Base-by-base conservation (phyloP, 2,329 filamentous ascomycete species). In the Raffaelea albimanens region DNA sequence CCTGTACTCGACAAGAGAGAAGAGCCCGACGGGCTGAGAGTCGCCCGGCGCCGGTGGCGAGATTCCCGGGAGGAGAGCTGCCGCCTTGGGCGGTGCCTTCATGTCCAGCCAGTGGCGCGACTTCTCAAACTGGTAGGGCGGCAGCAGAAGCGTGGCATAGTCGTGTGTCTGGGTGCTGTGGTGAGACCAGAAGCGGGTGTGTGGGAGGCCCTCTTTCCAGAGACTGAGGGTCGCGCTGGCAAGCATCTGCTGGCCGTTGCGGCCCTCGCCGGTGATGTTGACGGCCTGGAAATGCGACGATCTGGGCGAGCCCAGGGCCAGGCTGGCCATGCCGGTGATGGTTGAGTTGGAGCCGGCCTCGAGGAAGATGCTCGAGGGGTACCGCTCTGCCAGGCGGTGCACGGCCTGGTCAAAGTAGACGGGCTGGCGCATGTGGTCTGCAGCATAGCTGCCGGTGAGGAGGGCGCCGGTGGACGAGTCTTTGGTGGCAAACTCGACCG, bases 391-490 rank as follows among this genome's bases (percentile, higher is more conserved):
- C n/a, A 63, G 50, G 2, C 61, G 52, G 19, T 53, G 46, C 2
- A 63, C 49, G 2, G 60, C 59, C 14, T 60, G 43, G 16, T 41
- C 18, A 41, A 63, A 63, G 50, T 52, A 60, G 1, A 64, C 61
- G 1, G 61, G 56, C 19, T 55, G 23, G 4, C 61, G 53, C 3
- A 53, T 57, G 43, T 64, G 61, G 11, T 43, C 38, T 0, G 50
- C 48, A 3, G 34, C n/a, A 8, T 7, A 16, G 13, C 34, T 8
- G 13, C 53, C 10, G 29, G 25, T 44, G 2, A 8, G 21, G 9
- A 34, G n/a, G 5, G 22, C 16, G 19, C 31, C 25, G 18, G 21
- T 21, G 7, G 13, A 5, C 25, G 25, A n/a, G 16, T 34, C 34
- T 8, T 13, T 19, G 29, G 48, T 38, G 25, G 44, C 47, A 5